Evolutionary conservation across 208 protist genomes (phyloP).

Genomic region (Zelonia costaricensis): DNA sequence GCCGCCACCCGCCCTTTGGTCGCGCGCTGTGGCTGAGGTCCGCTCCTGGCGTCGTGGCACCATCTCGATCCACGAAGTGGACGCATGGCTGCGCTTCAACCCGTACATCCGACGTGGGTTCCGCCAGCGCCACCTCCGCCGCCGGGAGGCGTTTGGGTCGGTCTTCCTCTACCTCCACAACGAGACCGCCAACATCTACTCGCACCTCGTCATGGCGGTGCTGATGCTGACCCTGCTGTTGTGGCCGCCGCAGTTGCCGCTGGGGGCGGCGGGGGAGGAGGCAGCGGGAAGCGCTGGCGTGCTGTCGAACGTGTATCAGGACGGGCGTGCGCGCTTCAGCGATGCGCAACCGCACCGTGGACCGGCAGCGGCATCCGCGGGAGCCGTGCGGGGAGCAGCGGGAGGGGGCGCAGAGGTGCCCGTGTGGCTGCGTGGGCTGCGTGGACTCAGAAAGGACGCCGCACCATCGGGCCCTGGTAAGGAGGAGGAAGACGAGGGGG

Average conservation of each 20-base stretch:
- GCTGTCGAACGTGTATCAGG: neutral
- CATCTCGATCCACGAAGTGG: conserved; percentile 50
- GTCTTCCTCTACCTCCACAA: conserved; percentile 61
- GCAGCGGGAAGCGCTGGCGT: conserved; percentile 4
- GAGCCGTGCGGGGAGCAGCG: too few species aligned
- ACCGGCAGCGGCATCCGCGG: too few species aligned
- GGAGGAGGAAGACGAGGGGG: neutral
- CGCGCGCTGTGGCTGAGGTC: conserved; percentile 7
- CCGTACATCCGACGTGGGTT: conserved; percentile 56
- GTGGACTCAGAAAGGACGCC: neutral
- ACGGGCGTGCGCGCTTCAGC: neutral
- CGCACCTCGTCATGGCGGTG: conserved; percentile 40
- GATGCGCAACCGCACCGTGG: too few species aligned
- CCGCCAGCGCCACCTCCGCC: conserved; percentile 44
- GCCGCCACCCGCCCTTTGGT: conserved; percentile 2
- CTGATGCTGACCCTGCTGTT: conserved; percentile 41
- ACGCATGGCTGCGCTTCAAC: conserved; percentile 70
- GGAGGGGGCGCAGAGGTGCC: too few species aligned
- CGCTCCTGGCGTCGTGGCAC: conserved; percentile 31
- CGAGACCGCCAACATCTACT: conserved; percentile 61
- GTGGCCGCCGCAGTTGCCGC: conserved; percentile 37
- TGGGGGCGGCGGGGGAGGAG: too few species aligned
- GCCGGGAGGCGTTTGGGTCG: conserved; percentile 40
- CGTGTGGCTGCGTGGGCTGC: conserved; percentile 16
- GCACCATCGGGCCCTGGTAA: neutral